Evolutionary conservation across 2,329 filamentous ascomycete genomes (phyloP), one percentile per base, ranked within the genome.

Genomic region (Epichloe sylvatica): DNA sequence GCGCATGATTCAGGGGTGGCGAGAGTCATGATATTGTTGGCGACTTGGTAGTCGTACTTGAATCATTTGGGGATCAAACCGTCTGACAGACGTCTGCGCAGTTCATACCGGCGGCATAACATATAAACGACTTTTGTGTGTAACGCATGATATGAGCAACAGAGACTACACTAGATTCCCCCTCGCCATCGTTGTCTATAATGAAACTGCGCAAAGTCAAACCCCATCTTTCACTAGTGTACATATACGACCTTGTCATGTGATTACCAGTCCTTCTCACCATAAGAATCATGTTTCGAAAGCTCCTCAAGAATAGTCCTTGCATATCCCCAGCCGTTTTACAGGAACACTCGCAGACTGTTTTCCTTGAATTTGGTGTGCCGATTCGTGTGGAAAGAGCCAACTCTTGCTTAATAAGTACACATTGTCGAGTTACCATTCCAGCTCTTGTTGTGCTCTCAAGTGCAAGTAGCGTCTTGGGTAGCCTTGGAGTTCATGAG

Each of bases 401-500:
- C 54, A 55, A 55, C 58, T 52, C 51, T 52, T 59, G 57, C 54
- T 54, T 54, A 58, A 57, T 60, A 57, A 61, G 53, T 62, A 60
- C 55, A 59, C 57, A 25, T 69, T 70, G 67, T 64, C 67, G 56
- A 60, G 61, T 62, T 60, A 58, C 54, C 52, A 55, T 54, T 53
- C 55, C 51, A 33, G 41, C 34, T 35, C 47, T 45, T 35, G 8
- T 49, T 45, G 15, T 17, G 33, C 30, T 57, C 59, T 17, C 43
- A 21, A 17, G 58, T 39, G 70, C 84, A 89, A 53, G 58, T 66
- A 59, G 75, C 76, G 62, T 82, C 78, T 59, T 80, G 71, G 53
- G 71, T 71, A 38, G 84, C 86, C 76, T 92, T 94, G 52, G 92
- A 94, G 86, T 97, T 98, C 94, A 98, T 98, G 67, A 98, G 83